phyloP scores from a whole-genome alignment of 139 green algal genomes.

The Microglena sp. region DNA sequence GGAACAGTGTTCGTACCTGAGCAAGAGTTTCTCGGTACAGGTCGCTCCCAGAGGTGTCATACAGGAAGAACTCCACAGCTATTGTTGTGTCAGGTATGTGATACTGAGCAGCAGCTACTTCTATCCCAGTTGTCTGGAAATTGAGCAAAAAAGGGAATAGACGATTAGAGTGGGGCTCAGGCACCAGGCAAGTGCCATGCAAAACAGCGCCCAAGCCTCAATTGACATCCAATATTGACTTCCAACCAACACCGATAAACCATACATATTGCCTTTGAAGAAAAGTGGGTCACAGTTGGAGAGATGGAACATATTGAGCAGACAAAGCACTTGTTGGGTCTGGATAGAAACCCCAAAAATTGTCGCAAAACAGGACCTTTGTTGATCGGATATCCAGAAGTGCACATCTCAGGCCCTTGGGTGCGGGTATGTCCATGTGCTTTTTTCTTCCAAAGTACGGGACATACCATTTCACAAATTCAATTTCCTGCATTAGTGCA shows the following conservation, averaged over 20 bases:
- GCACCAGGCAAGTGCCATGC: too few relatives aligned
- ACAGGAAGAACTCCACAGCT: constrained; percentile 26
- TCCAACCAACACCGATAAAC: too few relatives aligned
- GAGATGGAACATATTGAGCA: neutral
- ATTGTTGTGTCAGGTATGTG: constrained; percentile 25
- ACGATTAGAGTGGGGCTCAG: too few relatives aligned
- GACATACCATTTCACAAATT: too few relatives aligned
- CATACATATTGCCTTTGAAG: neutral
- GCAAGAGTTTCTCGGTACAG: constrained; percentile 26
- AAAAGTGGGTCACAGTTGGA: neutral
- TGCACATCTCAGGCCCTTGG: neutral
- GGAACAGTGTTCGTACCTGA: neutral
- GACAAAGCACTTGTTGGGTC: neutral
- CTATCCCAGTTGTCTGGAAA: constrained; percentile 24
- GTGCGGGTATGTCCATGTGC: neutral
- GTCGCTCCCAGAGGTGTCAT: constrained; percentile 29
- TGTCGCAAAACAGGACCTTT: neutral
- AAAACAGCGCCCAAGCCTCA: too few relatives aligned
- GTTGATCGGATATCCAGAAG: neutral
- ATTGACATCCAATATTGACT: too few relatives aligned
- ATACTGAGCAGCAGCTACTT: constrained; percentile 20
- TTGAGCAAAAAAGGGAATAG: neutral
- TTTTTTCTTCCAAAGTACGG: too few relatives aligned
- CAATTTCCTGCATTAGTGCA: too few relatives aligned
- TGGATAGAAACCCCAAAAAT: neutral